phyloP scores from a whole-genome alignment of 1,139 yeast genomes.

The Kurtzmaniella quercitrusa region DNA sequence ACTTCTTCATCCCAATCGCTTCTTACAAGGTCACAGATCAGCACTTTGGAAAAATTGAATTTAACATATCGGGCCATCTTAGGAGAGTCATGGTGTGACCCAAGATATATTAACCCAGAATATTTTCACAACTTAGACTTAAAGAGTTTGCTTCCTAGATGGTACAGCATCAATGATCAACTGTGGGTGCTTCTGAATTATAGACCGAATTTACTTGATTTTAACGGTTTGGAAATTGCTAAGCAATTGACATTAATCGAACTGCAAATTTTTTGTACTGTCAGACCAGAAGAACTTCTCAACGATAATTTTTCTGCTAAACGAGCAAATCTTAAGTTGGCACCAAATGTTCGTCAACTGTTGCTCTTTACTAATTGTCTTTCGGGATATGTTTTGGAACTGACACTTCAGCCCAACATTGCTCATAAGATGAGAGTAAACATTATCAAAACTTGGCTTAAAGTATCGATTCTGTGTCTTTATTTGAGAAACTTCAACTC shows the following conservation, averaged over 20 bases:
- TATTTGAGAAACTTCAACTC: conserved; percentile 82
- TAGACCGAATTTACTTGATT: conserved; percentile 56
- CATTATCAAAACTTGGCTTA: conserved; percentile 75
- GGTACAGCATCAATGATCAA: conserved; percentile 41
- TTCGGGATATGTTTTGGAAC: conserved; percentile 79
- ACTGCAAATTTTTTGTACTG: conserved; percentile 61
- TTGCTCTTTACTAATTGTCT: conserved; percentile 73
- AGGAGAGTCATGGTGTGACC: conserved; percentile 47
- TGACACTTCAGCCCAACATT: conserved; percentile 57
- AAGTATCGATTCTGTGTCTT: conserved; percentile 76
- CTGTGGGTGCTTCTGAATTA: conserved; percentile 46
- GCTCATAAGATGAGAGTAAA: conserved; percentile 50
- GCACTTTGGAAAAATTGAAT: conserved; percentile 42
- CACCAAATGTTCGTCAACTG: conserved; percentile 72
- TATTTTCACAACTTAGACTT: conserved; percentile 29
- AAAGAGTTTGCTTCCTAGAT: conserved; percentile 25
- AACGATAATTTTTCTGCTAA: conserved; percentile 70
- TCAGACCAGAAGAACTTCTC: conserved; percentile 69
- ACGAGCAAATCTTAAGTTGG: conserved; percentile 56
- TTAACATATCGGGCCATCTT: conserved; percentile 49
- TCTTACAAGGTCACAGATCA: conserved; percentile 35
- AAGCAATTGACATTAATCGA: conserved; percentile 82
- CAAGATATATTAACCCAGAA: conserved; percentile 21
- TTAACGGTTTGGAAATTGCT: conserved; percentile 79
- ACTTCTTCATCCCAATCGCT: conserved; percentile 36